Evolutionary conservation across 306 rosid species (phyloP).

Genomic region (Geum urbanum): DNA sequence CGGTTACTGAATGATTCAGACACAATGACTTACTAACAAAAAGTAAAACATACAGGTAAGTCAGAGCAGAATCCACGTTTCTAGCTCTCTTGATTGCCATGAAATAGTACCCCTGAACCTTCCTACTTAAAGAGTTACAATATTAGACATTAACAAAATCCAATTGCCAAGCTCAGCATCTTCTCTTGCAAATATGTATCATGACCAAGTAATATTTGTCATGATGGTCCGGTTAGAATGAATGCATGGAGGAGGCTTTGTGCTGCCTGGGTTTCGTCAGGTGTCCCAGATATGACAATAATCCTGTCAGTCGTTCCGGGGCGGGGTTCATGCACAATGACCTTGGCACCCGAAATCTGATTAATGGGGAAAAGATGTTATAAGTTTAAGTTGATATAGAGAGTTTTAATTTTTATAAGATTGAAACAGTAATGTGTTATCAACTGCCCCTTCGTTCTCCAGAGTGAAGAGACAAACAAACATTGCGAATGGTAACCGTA

Average conservation of each 20-base stretch:
- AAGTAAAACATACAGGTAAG: no score
- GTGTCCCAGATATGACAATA: constrained; percentile 84
- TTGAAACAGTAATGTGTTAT: constrained; percentile 2
- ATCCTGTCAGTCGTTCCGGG: constrained; percentile 65
- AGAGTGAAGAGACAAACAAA: neutral
- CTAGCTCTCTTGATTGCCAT: constrained; percentile 18
- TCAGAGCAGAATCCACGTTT: constrained; percentile 7
- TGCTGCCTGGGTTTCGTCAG: constrained; percentile 96
- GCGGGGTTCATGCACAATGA: constrained; percentile 68
- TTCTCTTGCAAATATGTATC: constrained; percentile 4
- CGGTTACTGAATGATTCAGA: neutral
- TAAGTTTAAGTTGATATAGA: neutral
- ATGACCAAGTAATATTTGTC: constrained; percentile 22
- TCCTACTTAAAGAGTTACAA: constrained; percentile 29
- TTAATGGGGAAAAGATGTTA: neutral
- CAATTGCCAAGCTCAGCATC: constrained; percentile 11
- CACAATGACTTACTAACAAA: neutral
- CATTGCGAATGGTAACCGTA: no score
- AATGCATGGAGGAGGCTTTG: constrained; percentile 94
- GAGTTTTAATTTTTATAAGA: neutral
- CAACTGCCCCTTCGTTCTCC: neutral
- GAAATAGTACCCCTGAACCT: constrained; percentile 24
- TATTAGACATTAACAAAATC: constrained; percentile 5
- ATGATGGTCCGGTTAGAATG: constrained; percentile 82
- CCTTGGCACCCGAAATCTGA: constrained; percentile 94